phyloP scores from a whole-genome alignment of 345 rosid species.

The Populus simonii region DNA sequence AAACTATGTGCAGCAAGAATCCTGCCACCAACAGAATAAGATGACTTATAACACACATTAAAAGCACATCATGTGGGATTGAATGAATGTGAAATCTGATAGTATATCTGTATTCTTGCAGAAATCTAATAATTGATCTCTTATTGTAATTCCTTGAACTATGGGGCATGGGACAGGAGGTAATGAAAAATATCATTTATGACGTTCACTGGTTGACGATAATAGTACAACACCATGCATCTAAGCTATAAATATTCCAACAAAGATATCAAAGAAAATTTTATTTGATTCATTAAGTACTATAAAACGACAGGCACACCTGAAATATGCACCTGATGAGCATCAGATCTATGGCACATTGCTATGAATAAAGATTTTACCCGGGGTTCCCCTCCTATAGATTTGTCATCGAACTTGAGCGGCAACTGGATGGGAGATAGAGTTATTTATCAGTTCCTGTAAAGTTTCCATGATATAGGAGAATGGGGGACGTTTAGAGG shows the following conservation, averaged over 20 bases:
- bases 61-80: no score
- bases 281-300: background rate
- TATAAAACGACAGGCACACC: background rate
- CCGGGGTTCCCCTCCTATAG: background rate
- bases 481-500: conserved; percentile 20
- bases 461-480: conserved; percentile 13
- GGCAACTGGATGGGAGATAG: conserved; percentile 1
- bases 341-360: background rate
- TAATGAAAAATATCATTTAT: no score
- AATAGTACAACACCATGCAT: background rate
- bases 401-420: background rate
- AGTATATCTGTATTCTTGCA: no score
- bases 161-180: no score
- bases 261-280: background rate
- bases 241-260: background rate
- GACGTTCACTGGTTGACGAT: no score
- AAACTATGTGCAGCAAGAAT: no score
- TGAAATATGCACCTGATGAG: conserved; percentile 3
- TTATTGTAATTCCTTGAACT: no score
- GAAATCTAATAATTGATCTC: no score
- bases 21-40: no score
- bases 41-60: no score
- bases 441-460: conserved; percentile 1
- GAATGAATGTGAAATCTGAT: no score
- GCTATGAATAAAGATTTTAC: conserved; percentile 4